Conservation (phyloP, 2,329 filamentous ascomycete genomes). For the Sporothrix sp. region DNA sequence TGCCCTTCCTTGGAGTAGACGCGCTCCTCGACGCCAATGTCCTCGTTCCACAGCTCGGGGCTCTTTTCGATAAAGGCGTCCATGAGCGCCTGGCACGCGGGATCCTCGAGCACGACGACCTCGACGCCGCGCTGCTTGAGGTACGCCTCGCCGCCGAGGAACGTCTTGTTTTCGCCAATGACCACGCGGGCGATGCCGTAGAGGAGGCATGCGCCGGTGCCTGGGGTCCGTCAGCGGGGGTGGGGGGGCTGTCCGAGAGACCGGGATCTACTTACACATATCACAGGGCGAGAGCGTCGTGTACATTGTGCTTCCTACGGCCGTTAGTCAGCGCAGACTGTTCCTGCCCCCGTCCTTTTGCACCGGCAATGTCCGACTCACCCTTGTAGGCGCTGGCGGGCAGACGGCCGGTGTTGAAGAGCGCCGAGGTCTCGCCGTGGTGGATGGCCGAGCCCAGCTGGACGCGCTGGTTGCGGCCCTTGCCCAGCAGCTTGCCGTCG, state of each 20-base stretch:
- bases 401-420: conserved; percentile 63
- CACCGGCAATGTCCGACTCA: not conserved
- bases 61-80: conserved; percentile 61
- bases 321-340: not conserved
- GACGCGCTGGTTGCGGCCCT: conserved; percentile 66
- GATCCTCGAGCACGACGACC: conserved; percentile 58
- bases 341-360: too few species aligned
- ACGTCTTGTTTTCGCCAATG: conserved; percentile 68
- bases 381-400: conserved; percentile 55
- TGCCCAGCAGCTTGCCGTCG: conserved; percentile 59
- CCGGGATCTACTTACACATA: conserved; percentile 47
- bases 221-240: conserved; percentile 15
- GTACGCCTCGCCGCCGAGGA: conserved; percentile 63
- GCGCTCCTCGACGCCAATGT: conserved; percentile 42
- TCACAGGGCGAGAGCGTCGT: conserved; percentile 71
- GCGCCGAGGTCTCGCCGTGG: conserved; percentile 64
- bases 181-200: conserved; percentile 68
- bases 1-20: conserved; percentile 29
- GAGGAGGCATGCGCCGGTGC: conserved; percentile 64
- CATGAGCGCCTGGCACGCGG: conserved; percentile 61
- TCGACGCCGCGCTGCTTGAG: conserved; percentile 59
- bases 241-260: not conserved
- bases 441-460: conserved; percentile 62
- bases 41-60: conserved; percentile 60
- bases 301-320: conserved; percentile 62